Evolutionary conservation across 495 filamentous ascomycete genomes (phyloP).

Genomic region (Lophium mytilinum): DNA sequence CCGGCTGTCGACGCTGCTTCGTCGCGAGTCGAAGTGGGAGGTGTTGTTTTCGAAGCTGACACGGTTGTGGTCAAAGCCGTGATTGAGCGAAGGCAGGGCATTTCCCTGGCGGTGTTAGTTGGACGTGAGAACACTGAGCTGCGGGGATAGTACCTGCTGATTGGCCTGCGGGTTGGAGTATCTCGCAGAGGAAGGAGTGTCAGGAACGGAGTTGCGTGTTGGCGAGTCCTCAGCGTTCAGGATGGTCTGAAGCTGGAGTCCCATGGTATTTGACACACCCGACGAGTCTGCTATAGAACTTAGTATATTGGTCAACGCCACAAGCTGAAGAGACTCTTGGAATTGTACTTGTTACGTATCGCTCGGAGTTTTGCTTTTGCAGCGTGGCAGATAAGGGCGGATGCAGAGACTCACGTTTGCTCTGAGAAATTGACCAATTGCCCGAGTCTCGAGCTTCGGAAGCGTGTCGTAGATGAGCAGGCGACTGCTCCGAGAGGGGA

Average conservation of each 20-base stretch:
- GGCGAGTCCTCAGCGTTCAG: slow-evolving; percentile 37
- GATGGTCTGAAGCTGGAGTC: slow-evolving; percentile 34
- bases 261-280: slow-evolving; percentile 29
- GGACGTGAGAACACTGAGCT: background rate
- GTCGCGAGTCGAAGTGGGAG: slow-evolving; percentile 32
- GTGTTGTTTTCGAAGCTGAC: slow-evolving; percentile 27
- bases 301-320: slow-evolving; percentile 1
- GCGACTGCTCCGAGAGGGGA: slow-evolving; percentile 19
- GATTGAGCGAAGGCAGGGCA: slow-evolving; percentile 31
- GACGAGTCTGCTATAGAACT: slow-evolving; percentile 29
- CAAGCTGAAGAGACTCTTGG: background rate
- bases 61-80: slow-evolving; percentile 29
- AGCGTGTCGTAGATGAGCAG: slow-evolving; percentile 16
- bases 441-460: slow-evolving; percentile 28
- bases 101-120: slow-evolving; percentile 7
- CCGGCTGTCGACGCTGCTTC: slow-evolving; percentile 39
- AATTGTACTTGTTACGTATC: background rate
- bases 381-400: background rate
- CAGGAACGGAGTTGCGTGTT: slow-evolving; percentile 29
- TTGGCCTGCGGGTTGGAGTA: slow-evolving; percentile 8
- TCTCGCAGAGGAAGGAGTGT: slow-evolving; percentile 32
- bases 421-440: slow-evolving; percentile 30
- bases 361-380: background rate
- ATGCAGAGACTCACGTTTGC: slow-evolving; percentile 26
- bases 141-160: background rate